phyloP scores from a whole-genome alignment of 2,329 filamentous ascomycete genomes.

The Penicillium sp. region DNA sequence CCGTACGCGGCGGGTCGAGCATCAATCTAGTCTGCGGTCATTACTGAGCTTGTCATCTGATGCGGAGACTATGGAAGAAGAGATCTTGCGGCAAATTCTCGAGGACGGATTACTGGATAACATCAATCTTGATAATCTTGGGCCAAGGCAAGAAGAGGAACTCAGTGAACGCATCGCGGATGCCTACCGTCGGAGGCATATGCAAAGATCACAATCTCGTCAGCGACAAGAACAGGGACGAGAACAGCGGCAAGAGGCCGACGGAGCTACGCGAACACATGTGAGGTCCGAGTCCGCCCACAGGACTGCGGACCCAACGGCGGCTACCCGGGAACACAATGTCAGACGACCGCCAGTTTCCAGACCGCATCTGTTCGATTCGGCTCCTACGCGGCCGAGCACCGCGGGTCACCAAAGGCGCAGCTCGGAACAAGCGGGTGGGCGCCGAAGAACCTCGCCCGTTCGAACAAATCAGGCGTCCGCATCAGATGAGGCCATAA shows the following conservation, averaged over 20 bases:
- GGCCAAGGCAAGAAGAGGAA: slow-evolving; percentile 80
- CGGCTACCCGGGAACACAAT: slow-evolving; percentile 19
- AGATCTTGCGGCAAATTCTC: slow-evolving; percentile 85
- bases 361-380: slow-evolving; percentile 37
- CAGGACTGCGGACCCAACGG: slow-evolving; percentile 19
- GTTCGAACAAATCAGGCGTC: slow-evolving; percentile 34
- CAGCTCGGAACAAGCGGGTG: slow-evolving; percentile 37
- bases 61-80: slow-evolving; percentile 74
- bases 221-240: slow-evolving; percentile 35
- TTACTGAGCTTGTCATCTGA: slow-evolving; percentile 74
- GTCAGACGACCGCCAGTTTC: slow-evolving; percentile 31
- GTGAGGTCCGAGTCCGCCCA: slow-evolving; percentile 35
- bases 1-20: slow-evolving; percentile 67
- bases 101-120: slow-evolving; percentile 85
- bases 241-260: slow-evolving; percentile 34
- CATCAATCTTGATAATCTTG: slow-evolving; percentile 83
- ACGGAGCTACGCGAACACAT: slow-evolving; percentile 31
- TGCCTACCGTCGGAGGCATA: slow-evolving; percentile 75
- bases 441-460: slow-evolving; percentile 37
- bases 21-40: slow-evolving; percentile 84
- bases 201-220: slow-evolving; percentile 41
- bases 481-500: slow-evolving; percentile 35
- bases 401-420: slow-evolving; percentile 34
- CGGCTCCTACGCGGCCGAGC: slow-evolving; percentile 25
- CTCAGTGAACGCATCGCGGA: slow-evolving; percentile 88